Evolutionary conservation across 441 rosid genomes (phyloP).

Genomic region (Populus hybrid): DNA sequence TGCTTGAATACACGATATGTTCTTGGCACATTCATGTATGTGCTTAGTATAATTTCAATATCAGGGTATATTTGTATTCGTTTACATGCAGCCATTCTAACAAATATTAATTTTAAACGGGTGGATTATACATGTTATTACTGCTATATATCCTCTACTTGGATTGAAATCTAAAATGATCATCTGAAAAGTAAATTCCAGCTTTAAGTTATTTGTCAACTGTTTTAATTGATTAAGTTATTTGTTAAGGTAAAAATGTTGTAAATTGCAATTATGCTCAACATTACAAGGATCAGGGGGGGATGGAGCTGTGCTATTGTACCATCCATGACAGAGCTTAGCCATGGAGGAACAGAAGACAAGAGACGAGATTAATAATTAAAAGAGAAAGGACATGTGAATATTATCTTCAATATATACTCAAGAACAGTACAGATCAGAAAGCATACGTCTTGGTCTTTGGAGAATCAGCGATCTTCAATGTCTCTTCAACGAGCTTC

Average conservation of each 20-base stretch:
- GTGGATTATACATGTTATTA: no score
- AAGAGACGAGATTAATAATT: background rate
- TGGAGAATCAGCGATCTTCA: conserved; percentile 79
- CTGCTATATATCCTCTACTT: background rate
- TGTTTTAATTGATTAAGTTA: no score
- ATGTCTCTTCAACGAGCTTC: conserved; percentile 65
- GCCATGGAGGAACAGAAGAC: background rate
- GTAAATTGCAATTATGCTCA: background rate
- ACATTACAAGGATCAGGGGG: background rate
- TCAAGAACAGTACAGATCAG: conserved; percentile 13
- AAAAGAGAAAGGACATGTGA: background rate
- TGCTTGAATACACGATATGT: background rate
- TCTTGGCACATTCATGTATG: no score
- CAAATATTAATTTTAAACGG: no score
- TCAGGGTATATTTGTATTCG: background rate
- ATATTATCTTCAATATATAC: background rate
- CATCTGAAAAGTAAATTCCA: no score
- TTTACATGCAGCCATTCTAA: background rate
- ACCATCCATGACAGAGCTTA: background rate
- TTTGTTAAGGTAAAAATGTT: background rate
- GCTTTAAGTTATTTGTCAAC: no score
- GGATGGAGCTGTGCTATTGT: background rate
- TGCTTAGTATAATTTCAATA: background rate
- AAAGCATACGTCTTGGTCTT: conserved; percentile 45
- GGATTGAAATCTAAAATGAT: background rate